Evolutionary conservation across 768 basidiomycete species (phyloP).

Genomic region (Cubamyces lactineus): DNA sequence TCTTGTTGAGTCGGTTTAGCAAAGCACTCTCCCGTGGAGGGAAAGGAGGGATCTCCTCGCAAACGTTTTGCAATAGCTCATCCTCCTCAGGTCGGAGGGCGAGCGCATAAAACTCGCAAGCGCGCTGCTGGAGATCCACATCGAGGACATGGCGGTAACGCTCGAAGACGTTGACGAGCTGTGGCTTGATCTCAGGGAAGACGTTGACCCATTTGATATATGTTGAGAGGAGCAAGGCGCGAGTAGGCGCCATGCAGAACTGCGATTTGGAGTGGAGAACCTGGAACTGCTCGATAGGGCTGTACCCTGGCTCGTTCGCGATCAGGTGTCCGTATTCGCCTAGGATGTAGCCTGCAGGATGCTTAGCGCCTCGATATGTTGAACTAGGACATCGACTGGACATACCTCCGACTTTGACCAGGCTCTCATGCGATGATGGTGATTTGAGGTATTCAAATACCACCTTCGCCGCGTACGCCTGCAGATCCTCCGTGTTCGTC

Average conservation of each 20-base stretch:
- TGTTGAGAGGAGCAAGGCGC: slow-evolving; percentile 91
- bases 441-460: slow-evolving; percentile 87
- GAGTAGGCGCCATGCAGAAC: slow-evolving; percentile 89
- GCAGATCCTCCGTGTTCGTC: slow-evolving; percentile 97
- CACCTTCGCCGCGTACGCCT: slow-evolving; percentile 93
- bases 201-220: slow-evolving; percentile 99
- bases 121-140: slow-evolving; percentile 95
- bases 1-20: slow-evolving; percentile 83
- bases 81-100: slow-evolving; percentile 87
- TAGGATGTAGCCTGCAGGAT: slow-evolving; percentile 78
- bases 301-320: slow-evolving; percentile 92
- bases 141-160: slow-evolving; percentile 98
- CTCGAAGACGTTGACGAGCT: slow-evolving; percentile 93
- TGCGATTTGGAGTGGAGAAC: slow-evolving; percentile 93
- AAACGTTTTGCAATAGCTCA: slow-evolving; percentile 89
- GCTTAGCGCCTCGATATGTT: neutral
- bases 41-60: slow-evolving; percentile 99
- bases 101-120: slow-evolving; percentile 95
- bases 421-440: slow-evolving; percentile 86
- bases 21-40: slow-evolving; percentile 93
- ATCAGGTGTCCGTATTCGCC: slow-evolving; percentile 99
- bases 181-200: slow-evolving; percentile 96
- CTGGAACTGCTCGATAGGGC: slow-evolving; percentile 93
- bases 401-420: slow-evolving; percentile 95
- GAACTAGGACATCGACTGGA: neutral